Evolutionary conservation across 257 asterid species (phyloP).

Genomic region (Buddleja alternifolia): DNA sequence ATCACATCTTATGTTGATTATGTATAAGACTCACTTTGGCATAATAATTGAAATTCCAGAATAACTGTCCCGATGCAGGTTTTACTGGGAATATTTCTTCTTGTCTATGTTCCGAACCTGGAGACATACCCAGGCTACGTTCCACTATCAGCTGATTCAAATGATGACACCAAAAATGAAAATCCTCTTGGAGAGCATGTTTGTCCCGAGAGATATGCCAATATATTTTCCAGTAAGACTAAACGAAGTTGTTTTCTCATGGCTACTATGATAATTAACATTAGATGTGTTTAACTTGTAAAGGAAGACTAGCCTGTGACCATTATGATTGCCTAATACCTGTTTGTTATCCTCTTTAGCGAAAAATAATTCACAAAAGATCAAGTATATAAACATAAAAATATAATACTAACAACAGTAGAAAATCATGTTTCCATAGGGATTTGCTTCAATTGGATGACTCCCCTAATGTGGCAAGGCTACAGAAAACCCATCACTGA

Average conservation of each 20-base stretch:
- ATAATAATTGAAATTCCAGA: background rate
- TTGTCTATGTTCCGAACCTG: slow-evolving; percentile 65
- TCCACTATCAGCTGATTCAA: slow-evolving; percentile 51
- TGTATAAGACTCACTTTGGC: slow-evolving; percentile 3
- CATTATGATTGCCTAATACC: background rate
- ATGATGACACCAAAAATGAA: slow-evolving; percentile 46
- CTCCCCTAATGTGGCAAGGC: slow-evolving; percentile 85
- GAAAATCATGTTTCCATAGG: slow-evolving; percentile 30
- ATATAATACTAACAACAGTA: background rate
- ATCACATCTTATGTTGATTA: too few species aligned
- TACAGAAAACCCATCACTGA: slow-evolving; percentile 73
- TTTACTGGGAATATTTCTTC: slow-evolving; percentile 64
- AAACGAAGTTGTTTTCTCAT: background rate
- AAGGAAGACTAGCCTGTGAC: background rate
- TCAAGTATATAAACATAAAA: background rate
- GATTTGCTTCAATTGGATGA: slow-evolving; percentile 82
- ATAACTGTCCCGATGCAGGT: too few species aligned
- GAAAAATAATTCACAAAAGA: slow-evolving; percentile 3
- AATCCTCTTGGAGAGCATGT: slow-evolving; percentile 58
- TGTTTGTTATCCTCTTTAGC: background rate
- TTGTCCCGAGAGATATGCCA: slow-evolving; percentile 82
- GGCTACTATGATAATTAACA: background rate
- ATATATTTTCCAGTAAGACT: slow-evolving; percentile 64
- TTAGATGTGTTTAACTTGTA: background rate
- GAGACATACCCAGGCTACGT: slow-evolving; percentile 68